Conservation (phyloP, 352 stramenopile species). For the Pythium coloratum region DNA sequence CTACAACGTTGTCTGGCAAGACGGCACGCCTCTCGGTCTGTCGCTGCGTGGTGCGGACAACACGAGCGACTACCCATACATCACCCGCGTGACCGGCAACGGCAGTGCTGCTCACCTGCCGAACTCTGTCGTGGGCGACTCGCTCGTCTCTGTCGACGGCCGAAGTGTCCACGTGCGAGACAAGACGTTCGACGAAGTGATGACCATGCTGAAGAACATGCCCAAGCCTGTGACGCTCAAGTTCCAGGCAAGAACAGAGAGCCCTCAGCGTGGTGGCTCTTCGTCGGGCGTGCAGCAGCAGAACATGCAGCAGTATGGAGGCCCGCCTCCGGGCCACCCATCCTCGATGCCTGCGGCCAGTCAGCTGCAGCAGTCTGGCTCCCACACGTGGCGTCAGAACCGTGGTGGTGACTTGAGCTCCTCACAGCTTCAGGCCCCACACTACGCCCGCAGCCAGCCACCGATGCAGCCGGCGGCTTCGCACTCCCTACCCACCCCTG, state of each 20-base stretch:
- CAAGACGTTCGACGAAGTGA: conserved; percentile 87
- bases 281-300: conserved; percentile 16
- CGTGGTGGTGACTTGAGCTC: background rate
- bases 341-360: conserved; percentile 8
- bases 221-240: conserved; percentile 84
- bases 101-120: conserved; percentile 80
- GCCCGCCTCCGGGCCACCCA: background rate
- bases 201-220: conserved; percentile 86
- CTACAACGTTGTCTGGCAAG: conserved; percentile 86
- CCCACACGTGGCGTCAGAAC: conserved; percentile 62
- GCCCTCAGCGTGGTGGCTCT: conserved; percentile 9
- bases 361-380: conserved; percentile 40
- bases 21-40: conserved; percentile 68
- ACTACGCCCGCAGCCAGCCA: conserved; percentile 4
- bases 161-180: conserved; percentile 76
- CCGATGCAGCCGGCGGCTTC: conserved; percentile 18
- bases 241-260: conserved; percentile 63
- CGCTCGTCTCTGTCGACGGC: conserved; percentile 77
- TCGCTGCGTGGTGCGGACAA: conserved; percentile 73
- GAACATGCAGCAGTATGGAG: background rate
- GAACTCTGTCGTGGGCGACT: conserved; percentile 72
- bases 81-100: conserved; percentile 82
- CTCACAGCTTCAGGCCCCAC: conserved; percentile 1
- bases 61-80: conserved; percentile 82
- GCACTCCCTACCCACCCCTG: conserved; percentile 16